phyloP scores from a whole-genome alignment of 2,329 filamentous ascomycete species.

The Colletotrichum sp. region DNA sequence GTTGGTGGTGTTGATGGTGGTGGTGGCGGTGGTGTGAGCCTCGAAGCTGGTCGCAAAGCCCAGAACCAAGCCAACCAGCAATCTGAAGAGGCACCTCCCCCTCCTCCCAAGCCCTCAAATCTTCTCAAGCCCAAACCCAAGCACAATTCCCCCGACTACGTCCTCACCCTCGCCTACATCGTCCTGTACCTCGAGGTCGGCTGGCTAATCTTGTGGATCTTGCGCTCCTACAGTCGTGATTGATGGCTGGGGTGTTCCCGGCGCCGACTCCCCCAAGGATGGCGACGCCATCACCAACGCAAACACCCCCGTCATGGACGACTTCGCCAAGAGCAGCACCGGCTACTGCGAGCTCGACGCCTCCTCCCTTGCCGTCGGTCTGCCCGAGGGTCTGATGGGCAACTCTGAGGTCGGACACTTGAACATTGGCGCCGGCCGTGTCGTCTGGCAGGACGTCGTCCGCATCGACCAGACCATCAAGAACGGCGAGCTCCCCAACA shows the following conservation, averaged over 20 bases:
- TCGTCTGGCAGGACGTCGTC: slow-evolving; percentile 98
- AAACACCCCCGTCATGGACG: slow-evolving; percentile 94
- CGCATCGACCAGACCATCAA: slow-evolving; percentile 94
- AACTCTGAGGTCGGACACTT: slow-evolving; percentile 98
- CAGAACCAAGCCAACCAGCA: not conserved
- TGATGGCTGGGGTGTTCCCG: slow-evolving; percentile 95
- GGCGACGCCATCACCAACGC: slow-evolving; percentile 96
- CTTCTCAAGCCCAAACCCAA: not conserved
- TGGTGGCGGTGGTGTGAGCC: not conserved
- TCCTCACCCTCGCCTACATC: slow-evolving; percentile 41
- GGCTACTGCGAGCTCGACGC: slow-evolving; percentile 94
- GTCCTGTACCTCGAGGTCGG: slow-evolving; percentile 62
- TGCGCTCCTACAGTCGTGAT: slow-evolving; percentile 81
- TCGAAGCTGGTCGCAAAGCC: not conserved
- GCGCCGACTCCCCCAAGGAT: slow-evolving; percentile 78
- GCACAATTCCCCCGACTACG: slow-evolving; percentile 21
- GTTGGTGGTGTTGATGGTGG: not conserved
- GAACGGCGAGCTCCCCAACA: slow-evolving; percentile 78
- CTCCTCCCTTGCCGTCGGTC: slow-evolving; percentile 91
- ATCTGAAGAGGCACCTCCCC: not conserved
- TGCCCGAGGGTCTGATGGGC: slow-evolving; percentile 97
- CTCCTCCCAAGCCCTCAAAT: slow-evolving; percentile 16
- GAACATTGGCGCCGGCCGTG: slow-evolving; percentile 96
- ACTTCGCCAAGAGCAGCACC: slow-evolving; percentile 80
- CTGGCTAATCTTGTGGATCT: slow-evolving; percentile 64